These are phyloP conservation scores for Heterobasidion annosum DNA, from an alignment of 1,284 basidiomycete genomes.

Conservation along the genomic window DNA sequence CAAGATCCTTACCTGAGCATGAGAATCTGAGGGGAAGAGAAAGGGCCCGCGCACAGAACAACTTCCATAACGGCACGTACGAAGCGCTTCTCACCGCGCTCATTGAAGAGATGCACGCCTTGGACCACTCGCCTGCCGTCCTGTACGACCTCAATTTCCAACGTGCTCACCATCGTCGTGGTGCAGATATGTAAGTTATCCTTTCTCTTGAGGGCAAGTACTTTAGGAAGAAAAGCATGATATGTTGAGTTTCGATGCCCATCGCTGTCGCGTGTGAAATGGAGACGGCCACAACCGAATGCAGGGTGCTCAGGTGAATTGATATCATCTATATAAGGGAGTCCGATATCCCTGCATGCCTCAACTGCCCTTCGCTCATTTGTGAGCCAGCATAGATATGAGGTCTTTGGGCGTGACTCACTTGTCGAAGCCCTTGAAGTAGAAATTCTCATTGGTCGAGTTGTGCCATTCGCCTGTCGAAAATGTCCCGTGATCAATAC, in stretches of 20 bases:
- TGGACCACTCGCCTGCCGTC: conserved; percentile 1
- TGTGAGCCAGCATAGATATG: background rate
- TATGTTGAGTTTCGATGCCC: conserved; percentile 17
- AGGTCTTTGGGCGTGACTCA: background rate
- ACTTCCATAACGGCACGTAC: conserved; percentile 20
- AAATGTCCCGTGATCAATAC: too few relatives aligned
- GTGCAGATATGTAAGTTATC: conserved; percentile 19
- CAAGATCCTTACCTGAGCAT: conserved; percentile 20
- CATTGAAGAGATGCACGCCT: conserved; percentile 11
- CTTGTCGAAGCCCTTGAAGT: conserved; percentile 11
- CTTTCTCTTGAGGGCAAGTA: conserved; percentile 12
- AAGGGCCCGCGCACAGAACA: conserved; percentile 21
- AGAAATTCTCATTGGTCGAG: conserved; percentile 6
- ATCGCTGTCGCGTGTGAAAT: conserved; percentile 16
- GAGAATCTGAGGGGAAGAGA: conserved; percentile 23
- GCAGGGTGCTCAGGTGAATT: conserved; percentile 18
- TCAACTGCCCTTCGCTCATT: conserved; percentile 10
- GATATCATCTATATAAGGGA: conserved; percentile 18
- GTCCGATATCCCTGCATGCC: conserved; percentile 11
- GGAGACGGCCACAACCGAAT: conserved; percentile 13
- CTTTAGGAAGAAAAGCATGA: conserved; percentile 19
- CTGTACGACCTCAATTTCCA: conserved; percentile 7
- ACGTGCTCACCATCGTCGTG: conserved; percentile 13
- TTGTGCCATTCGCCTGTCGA: conserved; percentile 14
- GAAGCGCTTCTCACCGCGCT: conserved; percentile 1